Conservation (phyloP, 768 basidiomycete species). For the Mycena chlorophos region DNA sequence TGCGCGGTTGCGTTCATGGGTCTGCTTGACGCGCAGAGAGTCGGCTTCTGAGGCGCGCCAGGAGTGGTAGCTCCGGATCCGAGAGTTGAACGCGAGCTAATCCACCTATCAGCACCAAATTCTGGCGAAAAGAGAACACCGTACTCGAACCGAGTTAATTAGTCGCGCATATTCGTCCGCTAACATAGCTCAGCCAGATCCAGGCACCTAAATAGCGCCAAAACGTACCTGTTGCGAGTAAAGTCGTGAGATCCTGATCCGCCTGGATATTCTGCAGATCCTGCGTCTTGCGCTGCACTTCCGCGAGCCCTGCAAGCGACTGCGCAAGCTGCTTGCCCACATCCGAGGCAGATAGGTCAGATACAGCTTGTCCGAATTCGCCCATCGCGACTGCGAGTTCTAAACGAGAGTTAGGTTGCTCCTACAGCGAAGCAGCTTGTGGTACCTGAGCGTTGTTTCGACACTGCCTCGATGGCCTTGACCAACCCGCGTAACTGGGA, state of each 20-base stretch:
- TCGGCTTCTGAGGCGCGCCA: slow-evolving; percentile 85
- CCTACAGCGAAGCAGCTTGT: neutral
- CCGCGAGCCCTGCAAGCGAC: slow-evolving; percentile 68
- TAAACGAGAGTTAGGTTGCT: slow-evolving; percentile 25
- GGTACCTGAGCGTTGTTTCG: slow-evolving; percentile 75
- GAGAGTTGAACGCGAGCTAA: slow-evolving; percentile 84
- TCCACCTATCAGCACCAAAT: neutral
- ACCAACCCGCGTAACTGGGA: slow-evolving; percentile 83
- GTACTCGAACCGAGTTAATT: slow-evolving; percentile 80
- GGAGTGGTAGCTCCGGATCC: slow-evolving; percentile 75
- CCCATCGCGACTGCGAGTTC: slow-evolving; percentile 69
- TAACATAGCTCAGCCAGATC: slow-evolving; percentile 20
- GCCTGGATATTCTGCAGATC: slow-evolving; percentile 75
- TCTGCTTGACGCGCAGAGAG: slow-evolving; percentile 65
- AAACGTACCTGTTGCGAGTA: slow-evolving; percentile 69
- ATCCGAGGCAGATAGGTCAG: slow-evolving; percentile 74
- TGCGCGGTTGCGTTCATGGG: slow-evolving; percentile 79
- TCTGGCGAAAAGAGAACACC: slow-evolving; percentile 28
- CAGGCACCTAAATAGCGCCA: neutral
- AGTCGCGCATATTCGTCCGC: slow-evolving; percentile 94
- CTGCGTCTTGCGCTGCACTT: slow-evolving; percentile 71
- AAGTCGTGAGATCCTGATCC: slow-evolving; percentile 76
- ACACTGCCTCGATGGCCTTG: slow-evolving; percentile 83
- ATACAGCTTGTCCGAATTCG: slow-evolving; percentile 78
- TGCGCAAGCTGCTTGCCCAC: slow-evolving; percentile 71